A percentile compares a stretch with the other conserved stretches of the same genome.
These are phyloP conservation scores for Aspergillus diversus DNA, from an alignment of 495 filamentous ascomycete genomes.

Conservation along the genomic window DNA sequence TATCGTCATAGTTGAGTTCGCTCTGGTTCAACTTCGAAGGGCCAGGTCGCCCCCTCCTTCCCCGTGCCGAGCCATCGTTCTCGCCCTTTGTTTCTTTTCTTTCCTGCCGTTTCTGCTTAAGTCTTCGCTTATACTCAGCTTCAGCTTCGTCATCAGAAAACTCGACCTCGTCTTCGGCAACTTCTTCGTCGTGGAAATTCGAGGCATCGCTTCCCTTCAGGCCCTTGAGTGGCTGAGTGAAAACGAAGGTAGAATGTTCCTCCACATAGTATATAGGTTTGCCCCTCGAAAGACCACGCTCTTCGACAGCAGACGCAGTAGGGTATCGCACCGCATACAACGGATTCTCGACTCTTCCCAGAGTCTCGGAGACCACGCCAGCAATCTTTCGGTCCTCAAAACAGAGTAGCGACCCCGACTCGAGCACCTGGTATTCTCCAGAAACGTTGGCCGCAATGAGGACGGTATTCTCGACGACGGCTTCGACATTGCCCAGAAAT, in stretches of 20 bases:
- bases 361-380: constrained; percentile 76
- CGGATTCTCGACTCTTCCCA: constrained; percentile 82
- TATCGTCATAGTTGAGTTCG: constrained; percentile 62
- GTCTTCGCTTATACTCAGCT: constrained; percentile 73
- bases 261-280: constrained; percentile 77
- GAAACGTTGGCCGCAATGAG: constrained; percentile 79
- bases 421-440: constrained; percentile 81
- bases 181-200: constrained; percentile 91
- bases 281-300: constrained; percentile 64
- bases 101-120: constrained; percentile 61
- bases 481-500: constrained; percentile 71
- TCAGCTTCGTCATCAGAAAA: constrained; percentile 97
- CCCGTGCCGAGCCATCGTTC: constrained; percentile 38
- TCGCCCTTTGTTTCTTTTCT: constrained; percentile 47
- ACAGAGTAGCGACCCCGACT: constrained; percentile 81
- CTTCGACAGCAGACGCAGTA: constrained; percentile 64
- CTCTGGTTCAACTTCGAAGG: constrained; percentile 46
- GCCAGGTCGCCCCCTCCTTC: constrained; percentile 35
- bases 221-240: constrained; percentile 76
- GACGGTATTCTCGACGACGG: constrained; percentile 72
- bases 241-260: constrained; percentile 74
- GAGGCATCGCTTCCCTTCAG: constrained; percentile 89
- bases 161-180: constrained; percentile 82
- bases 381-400: constrained; percentile 73
- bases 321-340: constrained; percentile 77